Conservation (phyloP, 768 basidiomycete species). For the Gymnopilus dilepis region DNA sequence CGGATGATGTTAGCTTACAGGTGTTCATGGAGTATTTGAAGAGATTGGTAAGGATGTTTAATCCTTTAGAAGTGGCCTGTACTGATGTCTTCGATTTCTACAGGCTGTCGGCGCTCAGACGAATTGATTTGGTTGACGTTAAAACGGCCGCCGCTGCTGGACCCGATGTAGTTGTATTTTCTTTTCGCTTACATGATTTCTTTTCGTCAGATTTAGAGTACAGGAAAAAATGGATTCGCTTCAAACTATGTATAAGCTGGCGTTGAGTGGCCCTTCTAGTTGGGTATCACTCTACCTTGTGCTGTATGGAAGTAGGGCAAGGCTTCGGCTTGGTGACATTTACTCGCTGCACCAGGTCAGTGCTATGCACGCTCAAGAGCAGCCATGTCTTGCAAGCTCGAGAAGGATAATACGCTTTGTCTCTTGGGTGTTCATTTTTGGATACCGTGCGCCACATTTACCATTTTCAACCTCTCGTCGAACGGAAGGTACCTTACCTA, state of each 20-base stretch:
- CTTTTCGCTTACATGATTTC: not conserved
- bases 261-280: not conserved
- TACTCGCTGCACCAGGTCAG: no score
- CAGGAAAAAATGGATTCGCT: not conserved
- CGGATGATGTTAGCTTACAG: conserved; percentile 97
- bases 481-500: no score
- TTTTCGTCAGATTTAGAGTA: not conserved
- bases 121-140: conserved; percentile 1
- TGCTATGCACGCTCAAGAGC: no score
- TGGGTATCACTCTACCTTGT: no score
- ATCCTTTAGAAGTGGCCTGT: not conserved
- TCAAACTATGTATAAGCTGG: not conserved
- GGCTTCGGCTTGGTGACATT: no score
- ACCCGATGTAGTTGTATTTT: not conserved
- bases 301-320: no score
- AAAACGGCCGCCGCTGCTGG: not conserved
- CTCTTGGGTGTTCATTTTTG: not conserved
- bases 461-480: not conserved
- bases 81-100: not conserved
- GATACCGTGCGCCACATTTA: not conserved
- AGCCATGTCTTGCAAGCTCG: no score
- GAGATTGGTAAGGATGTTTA: conserved; percentile 66
- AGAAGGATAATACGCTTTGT: no score
- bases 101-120: conserved; percentile 14
- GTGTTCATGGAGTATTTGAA: conserved; percentile 99